Evolutionary conservation across 225 moss, liverwort and hornwort species (phyloP).

Genomic region (Climacium dendroides): DNA sequence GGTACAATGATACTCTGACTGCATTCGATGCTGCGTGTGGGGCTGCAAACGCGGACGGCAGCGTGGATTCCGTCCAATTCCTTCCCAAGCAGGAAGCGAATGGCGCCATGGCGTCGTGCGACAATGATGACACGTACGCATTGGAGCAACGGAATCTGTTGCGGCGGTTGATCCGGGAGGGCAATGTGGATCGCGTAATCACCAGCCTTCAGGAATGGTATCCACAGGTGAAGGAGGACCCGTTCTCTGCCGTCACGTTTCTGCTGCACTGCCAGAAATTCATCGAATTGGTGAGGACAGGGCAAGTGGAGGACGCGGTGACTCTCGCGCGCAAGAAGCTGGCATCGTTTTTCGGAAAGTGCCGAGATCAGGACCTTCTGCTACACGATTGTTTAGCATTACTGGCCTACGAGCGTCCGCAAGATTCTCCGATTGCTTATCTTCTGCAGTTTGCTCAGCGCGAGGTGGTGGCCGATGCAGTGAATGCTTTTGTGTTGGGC

Average conservation of each 20-base stretch:
- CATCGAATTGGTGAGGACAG: slow-evolving; percentile 77
- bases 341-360: slow-evolving; percentile 61
- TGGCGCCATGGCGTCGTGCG: slow-evolving; percentile 30
- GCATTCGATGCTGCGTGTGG: slow-evolving; percentile 71
- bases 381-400: slow-evolving; percentile 83
- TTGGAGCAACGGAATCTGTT: slow-evolving; percentile 74
- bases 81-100: slow-evolving; percentile 39
- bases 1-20: slow-evolving; percentile 83
- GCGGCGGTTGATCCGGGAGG: slow-evolving; percentile 66
- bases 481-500: slow-evolving; percentile 80
- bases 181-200: slow-evolving; percentile 79
- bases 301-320: slow-evolving; percentile 74
- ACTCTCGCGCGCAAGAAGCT: slow-evolving; percentile 64
- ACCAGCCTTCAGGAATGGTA: slow-evolving; percentile 75
- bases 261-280: slow-evolving; percentile 88
- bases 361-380: slow-evolving; percentile 63
- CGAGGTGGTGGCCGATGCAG: slow-evolving; percentile 88
- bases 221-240: slow-evolving; percentile 65
- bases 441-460: slow-evolving; percentile 75
- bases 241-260: slow-evolving; percentile 48
- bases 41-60: slow-evolving; percentile 10
- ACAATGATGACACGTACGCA: slow-evolving; percentile 51
- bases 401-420: slow-evolving; percentile 82
- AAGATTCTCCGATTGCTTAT: slow-evolving; percentile 80
- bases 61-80: slow-evolving; percentile 52